Evolutionary conservation across 768 basidiomycete species (phyloP).

Genomic region (Tricholomella constricta): DNA sequence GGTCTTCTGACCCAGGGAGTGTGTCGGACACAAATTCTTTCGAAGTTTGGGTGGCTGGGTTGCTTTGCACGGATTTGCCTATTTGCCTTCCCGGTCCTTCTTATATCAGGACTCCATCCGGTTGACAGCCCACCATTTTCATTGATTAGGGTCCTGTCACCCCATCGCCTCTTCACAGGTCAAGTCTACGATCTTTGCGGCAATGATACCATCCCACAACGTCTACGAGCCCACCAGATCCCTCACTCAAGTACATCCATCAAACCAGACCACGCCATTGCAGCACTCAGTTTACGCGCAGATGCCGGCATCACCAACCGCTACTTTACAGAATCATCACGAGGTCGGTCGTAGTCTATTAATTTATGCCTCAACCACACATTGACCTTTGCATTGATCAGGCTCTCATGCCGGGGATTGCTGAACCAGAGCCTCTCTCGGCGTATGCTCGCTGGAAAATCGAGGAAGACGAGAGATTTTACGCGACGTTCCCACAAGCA

Average conservation of each 20-base stretch:
- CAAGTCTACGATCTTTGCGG: too few relatives aligned
- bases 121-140: conserved; percentile 7
- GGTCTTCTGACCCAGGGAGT: conserved; percentile 25
- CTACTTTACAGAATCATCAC: conserved; percentile 1
- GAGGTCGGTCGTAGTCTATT: conserved; percentile 2
- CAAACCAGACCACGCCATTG: conserved; percentile 1
- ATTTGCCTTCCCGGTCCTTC: conserved; percentile 4
- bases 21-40: conserved; percentile 17
- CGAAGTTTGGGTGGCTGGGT: conserved; percentile 16
- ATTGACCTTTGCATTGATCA: conserved; percentile 7
- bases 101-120: conserved; percentile 11
- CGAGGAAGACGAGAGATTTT: conserved; percentile 42
- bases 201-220: background rate
- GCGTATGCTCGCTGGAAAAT: conserved; percentile 36
- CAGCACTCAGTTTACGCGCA: conserved; percentile 1
- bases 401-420: conserved; percentile 8
- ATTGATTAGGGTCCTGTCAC: conserved; percentile 4
- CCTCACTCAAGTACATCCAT: background rate
- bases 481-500: conserved; percentile 39
- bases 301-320: conserved; percentile 4
- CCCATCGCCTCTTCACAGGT: background rate
- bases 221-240: background rate
- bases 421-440: conserved; percentile 16
- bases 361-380: background rate
- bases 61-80: conserved; percentile 13